Evolutionary conservation across 208 protist genomes (phyloP).

Genomic region (Dictyostelium gargantuum): DNA sequence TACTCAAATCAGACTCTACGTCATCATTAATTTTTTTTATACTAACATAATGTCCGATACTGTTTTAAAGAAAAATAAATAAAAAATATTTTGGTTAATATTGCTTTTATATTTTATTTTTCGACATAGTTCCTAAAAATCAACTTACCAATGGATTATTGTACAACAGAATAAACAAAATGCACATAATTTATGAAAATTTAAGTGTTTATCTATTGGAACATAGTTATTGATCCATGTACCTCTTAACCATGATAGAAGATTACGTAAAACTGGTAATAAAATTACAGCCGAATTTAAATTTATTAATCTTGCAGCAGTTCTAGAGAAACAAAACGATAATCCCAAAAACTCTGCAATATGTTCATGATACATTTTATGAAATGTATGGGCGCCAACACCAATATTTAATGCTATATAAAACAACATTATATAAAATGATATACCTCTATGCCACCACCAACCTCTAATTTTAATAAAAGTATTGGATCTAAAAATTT

Average conservation of each 20-base stretch:
- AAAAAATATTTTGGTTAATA: neutral
- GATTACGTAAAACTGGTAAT: conserved; percentile 81
- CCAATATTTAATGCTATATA: conserved; percentile 17
- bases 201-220: conserved; percentile 82
- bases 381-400: conserved; percentile 5
- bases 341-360: neutral
- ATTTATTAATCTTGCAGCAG: conserved; percentile 66
- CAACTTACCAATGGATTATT: conserved; percentile 51
- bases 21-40: neutral
- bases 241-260: conserved; percentile 74
- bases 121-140: neutral
- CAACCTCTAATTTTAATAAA: conserved; percentile 38
- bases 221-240: conserved; percentile 74
- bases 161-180: conserved; percentile 66
- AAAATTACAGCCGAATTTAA: conserved; percentile 81
- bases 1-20: neutral
- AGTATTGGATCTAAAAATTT: neutral
- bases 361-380: neutral
- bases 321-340: conserved; percentile 28
- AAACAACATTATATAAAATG: neutral
- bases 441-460: conserved; percentile 27
- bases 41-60: conserved; percentile 27
- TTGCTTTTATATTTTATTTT: neutral
- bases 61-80: neutral
- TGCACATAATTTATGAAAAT: conserved; percentile 79